Base-by-base conservation (phyloP, 768 basidiomycete genomes). In the Boletus subcaerulescens region DNA sequence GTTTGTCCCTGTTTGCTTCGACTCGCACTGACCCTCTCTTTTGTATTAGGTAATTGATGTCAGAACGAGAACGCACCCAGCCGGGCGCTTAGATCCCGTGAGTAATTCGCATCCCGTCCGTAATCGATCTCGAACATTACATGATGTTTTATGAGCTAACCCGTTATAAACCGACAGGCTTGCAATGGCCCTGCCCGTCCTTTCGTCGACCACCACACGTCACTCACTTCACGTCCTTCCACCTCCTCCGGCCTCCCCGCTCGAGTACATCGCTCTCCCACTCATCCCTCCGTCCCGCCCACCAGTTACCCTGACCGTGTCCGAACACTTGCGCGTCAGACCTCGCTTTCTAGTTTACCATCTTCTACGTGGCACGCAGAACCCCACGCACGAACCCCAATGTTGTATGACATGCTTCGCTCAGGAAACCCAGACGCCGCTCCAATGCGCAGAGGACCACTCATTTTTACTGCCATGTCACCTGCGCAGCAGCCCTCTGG, bases 381-480 rank as follows among this genome's bases (percentile, higher is more conserved):
- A 1, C 20, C 43, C 9, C 33, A 49, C 36, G 4, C 54, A 17
- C 56, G 11, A 5, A 15, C 53, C 0, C 57, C 67, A 3, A 55
- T 65, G 65, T 22, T 58, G 12, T 65, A 50, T 29, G 67, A 68
- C 59, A 36, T 63, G 13, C 52, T 65, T 14, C 60, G 65, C 43
- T 56, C 63, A 1, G 63, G 56, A 31, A 49, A 54, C 32, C 2
- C 58, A 5, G 67, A 51, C 50, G 59, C 41, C 48, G 6, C 60
- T 56, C 57, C 65, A 4, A 43, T 69, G 6, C 74, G 73, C 52
- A 80, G 79, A 18, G 82, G 80, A 20, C 85, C 86, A 1, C 74
- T 83, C 22, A 88, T 89, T 32, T 88, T 88, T 52, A 67, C 83
- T 7, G 82, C 84, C 4, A 82, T 80, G 77, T 72, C 75, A 13